A percentile compares a stretch with the other conserved stretches of the same genome.
Evolutionary conservation across 2,329 filamentous ascomycete genomes (phyloP).

Genomic region (Chaetomium sp.): DNA sequence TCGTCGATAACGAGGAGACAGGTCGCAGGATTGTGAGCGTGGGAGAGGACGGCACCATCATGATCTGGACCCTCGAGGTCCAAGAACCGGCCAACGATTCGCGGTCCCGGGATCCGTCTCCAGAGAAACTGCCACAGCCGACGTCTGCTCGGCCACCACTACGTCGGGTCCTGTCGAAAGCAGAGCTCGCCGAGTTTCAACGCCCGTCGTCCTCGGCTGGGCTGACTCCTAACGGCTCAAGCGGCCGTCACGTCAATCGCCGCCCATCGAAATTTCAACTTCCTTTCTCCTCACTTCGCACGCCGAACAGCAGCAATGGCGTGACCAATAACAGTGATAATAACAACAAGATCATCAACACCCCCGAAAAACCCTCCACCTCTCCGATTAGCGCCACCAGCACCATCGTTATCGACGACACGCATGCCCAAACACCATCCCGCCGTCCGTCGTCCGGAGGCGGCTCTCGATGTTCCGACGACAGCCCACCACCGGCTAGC

Average conservation of each 20-base stretch:
- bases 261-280: constrained; percentile 49
- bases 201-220: constrained; percentile 31
- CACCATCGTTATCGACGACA: constrained; percentile 26
- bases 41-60: constrained; percentile 73
- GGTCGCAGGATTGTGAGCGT: constrained; percentile 62
- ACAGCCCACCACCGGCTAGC: constrained; percentile 42
- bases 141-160: constrained; percentile 64
- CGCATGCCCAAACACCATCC: constrained; percentile 45
- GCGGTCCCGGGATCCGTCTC: constrained; percentile 47
- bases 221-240: constrained; percentile 26
- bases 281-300: constrained; percentile 30
- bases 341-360: constrained; percentile 17
- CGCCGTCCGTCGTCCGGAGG: constrained; percentile 39
- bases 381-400: constrained; percentile 1
- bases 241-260: constrained; percentile 44
- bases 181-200: constrained; percentile 77
- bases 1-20: constrained; percentile 56
- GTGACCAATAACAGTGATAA: too few species aligned
- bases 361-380: constrained; percentile 25
- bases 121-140: constrained; percentile 40
- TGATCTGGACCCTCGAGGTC: constrained; percentile 63
- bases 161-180: constrained; percentile 77
- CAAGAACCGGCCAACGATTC: constrained; percentile 38
- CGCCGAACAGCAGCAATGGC: constrained; percentile 30
- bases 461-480: constrained; percentile 35